A percentile compares a stretch with the other conserved stretches of the same genome.
phyloP scores from a whole-genome alignment of 2,329 filamentous ascomycete species.

The Aspergillus niger region DNA sequence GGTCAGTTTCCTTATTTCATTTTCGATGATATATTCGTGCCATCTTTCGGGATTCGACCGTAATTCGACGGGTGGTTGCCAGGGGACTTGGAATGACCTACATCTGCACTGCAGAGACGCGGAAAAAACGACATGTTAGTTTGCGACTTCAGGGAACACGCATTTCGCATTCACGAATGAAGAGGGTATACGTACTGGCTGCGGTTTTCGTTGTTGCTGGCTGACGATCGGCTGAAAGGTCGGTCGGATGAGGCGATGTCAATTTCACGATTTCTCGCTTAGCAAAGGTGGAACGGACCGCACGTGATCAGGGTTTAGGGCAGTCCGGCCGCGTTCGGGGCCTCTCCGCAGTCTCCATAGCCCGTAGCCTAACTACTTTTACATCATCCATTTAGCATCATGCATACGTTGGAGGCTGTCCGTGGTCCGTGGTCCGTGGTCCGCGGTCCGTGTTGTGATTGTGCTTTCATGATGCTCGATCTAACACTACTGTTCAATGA shows the following conservation, averaged over 20 bases:
- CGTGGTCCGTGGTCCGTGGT: neutral
- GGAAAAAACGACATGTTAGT: constrained; percentile 52
- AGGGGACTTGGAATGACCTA: constrained; percentile 56
- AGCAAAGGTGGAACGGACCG: constrained; percentile 39
- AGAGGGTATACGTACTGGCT: constrained; percentile 46
- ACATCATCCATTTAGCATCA: neutral
- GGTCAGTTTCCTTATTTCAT: constrained; percentile 27
- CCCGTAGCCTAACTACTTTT: neutral
- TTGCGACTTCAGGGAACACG: constrained; percentile 19
- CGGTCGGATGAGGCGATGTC: constrained; percentile 39
- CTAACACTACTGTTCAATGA: neutral
- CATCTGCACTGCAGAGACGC: constrained; percentile 75
- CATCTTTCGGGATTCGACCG: neutral
- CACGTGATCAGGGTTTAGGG: constrained; percentile 42
- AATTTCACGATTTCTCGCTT: constrained; percentile 49
- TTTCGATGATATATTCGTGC: neutral
- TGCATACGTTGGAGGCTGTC: neutral
- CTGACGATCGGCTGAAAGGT: constrained; percentile 43
- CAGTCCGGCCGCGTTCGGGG: constrained; percentile 7
- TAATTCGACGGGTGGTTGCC: constrained; percentile 21
- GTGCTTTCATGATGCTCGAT: neutral
- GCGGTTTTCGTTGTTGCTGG: constrained; percentile 49
- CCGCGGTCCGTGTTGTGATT: neutral
- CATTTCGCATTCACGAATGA: constrained; percentile 13
- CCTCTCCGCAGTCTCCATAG: constrained; percentile 15